Evolutionary conservation across 2,329 filamentous ascomycete species (phyloP).

Genomic region (Sclerotiophoma versabilis): DNA sequence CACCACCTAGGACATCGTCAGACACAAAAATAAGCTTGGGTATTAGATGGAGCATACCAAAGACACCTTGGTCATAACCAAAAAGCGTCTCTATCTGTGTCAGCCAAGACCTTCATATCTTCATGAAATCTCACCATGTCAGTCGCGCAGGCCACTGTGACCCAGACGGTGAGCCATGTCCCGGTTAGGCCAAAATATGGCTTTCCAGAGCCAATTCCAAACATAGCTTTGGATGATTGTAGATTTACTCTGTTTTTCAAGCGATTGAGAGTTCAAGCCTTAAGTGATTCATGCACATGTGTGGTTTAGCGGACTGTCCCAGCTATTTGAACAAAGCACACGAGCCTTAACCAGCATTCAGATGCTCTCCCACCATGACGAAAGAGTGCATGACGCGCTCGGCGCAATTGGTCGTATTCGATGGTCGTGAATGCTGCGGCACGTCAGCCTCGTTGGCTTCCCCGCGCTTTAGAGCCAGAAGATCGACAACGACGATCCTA

Average conservation of each 20-base stretch:
- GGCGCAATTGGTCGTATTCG: slow-evolving; percentile 11
- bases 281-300: not conserved
- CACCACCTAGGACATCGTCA: slow-evolving; percentile 51
- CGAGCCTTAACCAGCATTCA: not conserved
- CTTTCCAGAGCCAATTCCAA: slow-evolving; percentile 31
- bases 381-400: slow-evolving; percentile 4
- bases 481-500: slow-evolving; percentile 12
- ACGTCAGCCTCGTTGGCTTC: slow-evolving; percentile 3
- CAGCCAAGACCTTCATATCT: not conserved
- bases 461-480: slow-evolving; percentile 11
- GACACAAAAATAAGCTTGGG: no score
- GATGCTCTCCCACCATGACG: slow-evolving; percentile 15
- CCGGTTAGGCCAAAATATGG: slow-evolving; percentile 63
- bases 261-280: not conserved
- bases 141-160: slow-evolving; percentile 51
- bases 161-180: slow-evolving; percentile 64
- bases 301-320: not conserved
- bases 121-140: slow-evolving; percentile 21
- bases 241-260: not conserved
- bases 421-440: slow-evolving; percentile 8
- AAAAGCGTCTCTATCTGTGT: slow-evolving; percentile 37
- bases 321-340: slow-evolving; percentile 6
- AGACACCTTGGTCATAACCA: slow-evolving; percentile 61
- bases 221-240: slow-evolving; percentile 11
- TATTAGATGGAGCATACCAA: slow-evolving; percentile 48